A percentile compares a stretch with the other conserved stretches of the same genome.
These are phyloP conservation scores for Udeniomyces megalosporus DNA, from an alignment of 768 basidiomycete species.

Conservation along the genomic window DNA sequence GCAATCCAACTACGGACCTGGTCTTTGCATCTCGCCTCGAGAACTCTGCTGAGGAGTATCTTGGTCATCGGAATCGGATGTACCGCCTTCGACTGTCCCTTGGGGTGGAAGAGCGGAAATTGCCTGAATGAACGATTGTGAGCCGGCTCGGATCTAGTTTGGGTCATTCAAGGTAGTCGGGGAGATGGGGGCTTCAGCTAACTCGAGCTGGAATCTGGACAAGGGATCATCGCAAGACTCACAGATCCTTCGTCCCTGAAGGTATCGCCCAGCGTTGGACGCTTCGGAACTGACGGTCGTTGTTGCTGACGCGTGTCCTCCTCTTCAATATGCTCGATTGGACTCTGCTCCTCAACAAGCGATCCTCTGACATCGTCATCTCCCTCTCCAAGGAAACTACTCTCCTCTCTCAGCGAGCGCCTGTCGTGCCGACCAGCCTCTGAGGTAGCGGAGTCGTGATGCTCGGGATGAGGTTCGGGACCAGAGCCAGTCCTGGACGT, in stretches of 20 bases:
- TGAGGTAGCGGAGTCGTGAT: too few relatives aligned
- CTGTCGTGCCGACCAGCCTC: too few relatives aligned
- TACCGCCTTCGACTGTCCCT: too few relatives aligned
- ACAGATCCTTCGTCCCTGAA: neutral
- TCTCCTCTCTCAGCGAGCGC: too few relatives aligned
- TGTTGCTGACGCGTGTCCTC: constrained; percentile 71
- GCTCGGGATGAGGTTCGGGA: too few relatives aligned
- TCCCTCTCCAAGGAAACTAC: too few relatives aligned
- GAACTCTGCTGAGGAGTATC: neutral
- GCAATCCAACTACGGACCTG: neutral
- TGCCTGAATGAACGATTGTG: constrained; percentile 7
- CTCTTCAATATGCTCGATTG: too few relatives aligned
- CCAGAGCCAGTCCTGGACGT: too few relatives aligned
- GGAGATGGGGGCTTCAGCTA: neutral
- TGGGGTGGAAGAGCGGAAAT: constrained; percentile 10
- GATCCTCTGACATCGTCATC: too few relatives aligned
- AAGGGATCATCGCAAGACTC: neutral
- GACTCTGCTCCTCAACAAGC: too few relatives aligned
- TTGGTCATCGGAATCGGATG: neutral
- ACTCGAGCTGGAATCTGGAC: constrained; percentile 6
- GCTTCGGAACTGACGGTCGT: neutral
- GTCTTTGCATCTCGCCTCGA: neutral
- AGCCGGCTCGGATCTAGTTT: neutral
- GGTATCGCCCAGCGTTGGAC: neutral
- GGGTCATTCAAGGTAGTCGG: too few relatives aligned